These are phyloP conservation scores for Phytophthora syringae DNA, from an alignment of 352 stramenopile genomes.

Conservation along the genomic window DNA sequence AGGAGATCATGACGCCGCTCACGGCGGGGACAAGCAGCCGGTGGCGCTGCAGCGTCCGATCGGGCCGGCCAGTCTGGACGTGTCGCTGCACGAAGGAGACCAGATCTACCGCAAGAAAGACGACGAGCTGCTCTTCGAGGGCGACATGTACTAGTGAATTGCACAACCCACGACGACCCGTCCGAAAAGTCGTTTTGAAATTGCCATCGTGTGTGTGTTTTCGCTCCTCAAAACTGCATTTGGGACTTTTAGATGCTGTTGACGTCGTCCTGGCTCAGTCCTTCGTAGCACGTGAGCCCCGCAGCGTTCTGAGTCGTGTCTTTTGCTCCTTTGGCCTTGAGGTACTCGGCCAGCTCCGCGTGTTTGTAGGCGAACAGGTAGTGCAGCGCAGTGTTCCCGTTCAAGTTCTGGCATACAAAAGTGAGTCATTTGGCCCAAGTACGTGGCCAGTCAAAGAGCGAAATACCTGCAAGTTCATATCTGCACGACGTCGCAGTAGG, in stretches of 20 bases:
- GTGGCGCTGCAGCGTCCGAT: conserved; percentile 70
- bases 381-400: conserved; percentile 96
- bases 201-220: no score
- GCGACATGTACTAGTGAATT: conserved; percentile 92
- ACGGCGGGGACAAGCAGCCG: conserved; percentile 72
- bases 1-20: conserved; percentile 92
- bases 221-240: conserved; percentile 37
- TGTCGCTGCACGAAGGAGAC: conserved; percentile 88
- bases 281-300: conserved; percentile 96
- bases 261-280: conserved; percentile 64
- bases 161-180: no score
- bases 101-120: conserved; percentile 89
- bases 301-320: conserved; percentile 92
- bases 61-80: conserved; percentile 68
- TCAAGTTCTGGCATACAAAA: conserved; percentile 79
- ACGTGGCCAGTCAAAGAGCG: no score
- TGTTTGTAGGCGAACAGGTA: conserved; percentile 96
- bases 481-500: conserved; percentile 90
- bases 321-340: conserved; percentile 94
- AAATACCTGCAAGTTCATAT: conserved; percentile 85
- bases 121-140: conserved; percentile 88
- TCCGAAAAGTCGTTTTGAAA: no score
- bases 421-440: no score
- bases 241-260: conserved; percentile 45
- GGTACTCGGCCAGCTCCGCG: conserved; percentile 91